Base-by-base conservation (phyloP, 768 basidiomycete species). In the Boletus rex-veris region DNA sequence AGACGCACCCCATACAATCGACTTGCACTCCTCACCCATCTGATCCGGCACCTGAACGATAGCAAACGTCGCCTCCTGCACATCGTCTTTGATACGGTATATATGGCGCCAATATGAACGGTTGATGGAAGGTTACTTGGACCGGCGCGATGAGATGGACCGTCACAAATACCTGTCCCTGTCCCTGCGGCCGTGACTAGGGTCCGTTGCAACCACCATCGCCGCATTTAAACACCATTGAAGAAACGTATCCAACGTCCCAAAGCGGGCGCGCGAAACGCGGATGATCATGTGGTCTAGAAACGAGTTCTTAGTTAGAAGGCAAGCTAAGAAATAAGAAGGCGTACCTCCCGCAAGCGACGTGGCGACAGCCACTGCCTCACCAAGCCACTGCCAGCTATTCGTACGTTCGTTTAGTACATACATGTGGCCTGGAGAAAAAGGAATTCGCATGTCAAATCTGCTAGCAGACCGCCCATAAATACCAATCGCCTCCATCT, bases 211-310 rank as follows among this genome's bases (percentile, higher is more conserved):
- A 31, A 50, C n/a, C 7, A 47, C n/a, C 31, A 62, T 47, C 41
- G 52, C 64, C 35, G 48, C 53, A 42, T 12, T 48, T 18, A 54
- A 46, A 41, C 54, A 64, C 2, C 62, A 60, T 6, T 77, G 75
- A 37, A 82, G 77, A 43, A 81, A 70, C 33, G 69, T 62, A 55
- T 80, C 77, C 50, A 82, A 65, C 3, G n/a, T n/a, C n/a, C n/a
- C n/a, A n/a, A n/a, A n/a, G n/a, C n/a, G 73, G 74, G 21, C 21
- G 21, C 3, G 21, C 21, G 3, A 24, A 24, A 24, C 21, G 21
- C 21, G 21, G n/a, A n/a, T n/a, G n/a, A n/a, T n/a, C n/a, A n/a
- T n/a, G n/a, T n/a, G n/a, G n/a, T n/a, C n/a, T n/a, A 24, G 21
- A 24, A 24, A 4, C 21, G 3, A 24, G 21, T 24, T 3, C 21